phyloP scores from a whole-genome alignment of 768 basidiomycete genomes.

The Macrolepiota albuminosa region DNA sequence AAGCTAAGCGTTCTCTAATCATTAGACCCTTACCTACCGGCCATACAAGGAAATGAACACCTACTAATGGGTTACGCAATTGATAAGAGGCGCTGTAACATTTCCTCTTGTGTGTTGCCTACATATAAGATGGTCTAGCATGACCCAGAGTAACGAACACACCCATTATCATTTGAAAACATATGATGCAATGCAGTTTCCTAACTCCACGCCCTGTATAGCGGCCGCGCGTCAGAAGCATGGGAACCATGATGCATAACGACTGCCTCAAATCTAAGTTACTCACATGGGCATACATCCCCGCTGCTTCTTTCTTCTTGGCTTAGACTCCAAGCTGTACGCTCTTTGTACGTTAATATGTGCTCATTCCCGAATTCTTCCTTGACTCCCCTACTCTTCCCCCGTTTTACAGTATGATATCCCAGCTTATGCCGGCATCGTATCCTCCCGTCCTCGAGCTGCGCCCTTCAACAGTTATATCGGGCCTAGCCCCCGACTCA shows the following conservation, averaged over 20 bases:
- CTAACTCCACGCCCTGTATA: not conserved
- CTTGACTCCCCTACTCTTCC: conserved; percentile 2
- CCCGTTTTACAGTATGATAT: conserved; percentile 12
- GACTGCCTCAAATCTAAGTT: conserved; percentile 8
- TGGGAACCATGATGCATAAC: conserved; percentile 14
- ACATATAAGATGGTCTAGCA: not conserved
- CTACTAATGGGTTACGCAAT: not conserved
- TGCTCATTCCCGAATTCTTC: not conserved
- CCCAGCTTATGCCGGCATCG: conserved; percentile 12
- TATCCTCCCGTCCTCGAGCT: conserved; percentile 10
- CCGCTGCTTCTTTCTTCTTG: conserved; percentile 12
- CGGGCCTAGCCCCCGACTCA: conserved; percentile 17
- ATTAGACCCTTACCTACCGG: not conserved
- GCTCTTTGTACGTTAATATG: conserved; percentile 9
- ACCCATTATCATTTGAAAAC: not conserved
- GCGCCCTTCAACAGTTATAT: conserved; percentile 6
- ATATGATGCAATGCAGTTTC: not conserved
- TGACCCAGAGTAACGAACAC: not conserved
- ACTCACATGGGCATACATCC: conserved; percentile 8
- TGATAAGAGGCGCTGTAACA: not conserved
- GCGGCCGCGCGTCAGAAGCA: conserved; percentile 14
- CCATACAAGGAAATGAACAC: not conserved
- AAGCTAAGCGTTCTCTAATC: not conserved
- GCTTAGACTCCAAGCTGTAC: conserved; percentile 9
- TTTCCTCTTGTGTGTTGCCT: not conserved